Base-by-base conservation (phyloP, 1,139 yeast genomes). In the Kurtzmaniella quercitrusa region DNA sequence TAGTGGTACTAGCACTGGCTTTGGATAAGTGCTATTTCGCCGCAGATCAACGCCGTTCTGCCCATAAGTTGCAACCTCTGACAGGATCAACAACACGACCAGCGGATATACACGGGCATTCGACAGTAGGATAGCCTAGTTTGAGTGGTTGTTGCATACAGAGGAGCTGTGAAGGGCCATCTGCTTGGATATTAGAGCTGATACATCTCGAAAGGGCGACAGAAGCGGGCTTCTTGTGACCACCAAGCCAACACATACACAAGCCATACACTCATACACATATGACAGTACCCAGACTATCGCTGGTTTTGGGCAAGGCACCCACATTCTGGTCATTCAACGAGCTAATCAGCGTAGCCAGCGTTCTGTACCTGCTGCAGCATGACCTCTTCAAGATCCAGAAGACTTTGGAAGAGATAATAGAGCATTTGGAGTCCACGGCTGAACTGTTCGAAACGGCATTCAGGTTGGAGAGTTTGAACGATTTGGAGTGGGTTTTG, bases 401-500 rank as follows among this genome's bases (percentile, higher is more conserved):
- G 48, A 65, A 62, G 39, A 56, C 65, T 9, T 50, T 64, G 18
- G 65, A 62, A 27, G 71, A 68, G 41, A 65, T 70, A 34, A 56
- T 55, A 34, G 51, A 52, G 16, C 69, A 67, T 48, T 53, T 66
- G 36, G 48, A 48, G 31, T 62, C 57, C 25, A 43, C 60, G 17
- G 49, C 51, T 15, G 46, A 46, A 34, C 48, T 53, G 39, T 56
- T 59, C 34, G 45, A 48, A 15, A 54, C 48, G 37, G 46, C 59
- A 9, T 15, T 34, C 12, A 15, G 21, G 8, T 17, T 34, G 6
- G 21, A 18, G 12, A 12, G 4, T 48, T 48, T 18, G 39, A 46
- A 51, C 37, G 51, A 52, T 15, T 44, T 73, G n/a, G 64, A 63
- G 5, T 78, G 82, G 82, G 63, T 75, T 34, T 66, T 57, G 41